A percentile compares a stretch with the other conserved stretches of the same genome.
Conservation (phyloP, 495 filamentous ascomycete genomes). For the Patellaria atrata region DNA sequence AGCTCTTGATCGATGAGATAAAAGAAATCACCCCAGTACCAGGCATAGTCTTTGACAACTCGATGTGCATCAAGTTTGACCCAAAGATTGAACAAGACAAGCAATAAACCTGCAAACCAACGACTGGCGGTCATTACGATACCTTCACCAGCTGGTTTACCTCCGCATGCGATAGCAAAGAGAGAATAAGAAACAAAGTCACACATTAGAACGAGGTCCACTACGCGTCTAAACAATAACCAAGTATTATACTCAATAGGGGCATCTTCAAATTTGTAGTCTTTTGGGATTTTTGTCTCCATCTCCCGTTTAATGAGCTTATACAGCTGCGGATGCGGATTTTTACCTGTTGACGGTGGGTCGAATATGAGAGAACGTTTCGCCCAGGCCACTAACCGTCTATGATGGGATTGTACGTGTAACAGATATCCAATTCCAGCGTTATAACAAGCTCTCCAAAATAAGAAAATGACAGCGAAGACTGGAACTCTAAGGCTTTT, state of each 20-base stretch:
- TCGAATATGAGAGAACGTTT: slow-evolving; percentile 74
- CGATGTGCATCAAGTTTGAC: slow-evolving; percentile 95
- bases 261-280: slow-evolving; percentile 86
- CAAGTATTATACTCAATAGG: slow-evolving; percentile 98
- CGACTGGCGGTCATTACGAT: slow-evolving; percentile 51
- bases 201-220: slow-evolving; percentile 94
- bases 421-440: slow-evolving; percentile 84
- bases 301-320: slow-evolving; percentile 71
- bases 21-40: slow-evolving; percentile 99
- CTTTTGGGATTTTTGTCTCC: slow-evolving; percentile 83
- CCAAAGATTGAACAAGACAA: slow-evolving; percentile 96
- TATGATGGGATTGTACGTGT: slow-evolving; percentile 77
- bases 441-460: slow-evolving; percentile 90
- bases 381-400: slow-evolving; percentile 76
- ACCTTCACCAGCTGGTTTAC: slow-evolving; percentile 56
- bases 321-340: slow-evolving; percentile 69
- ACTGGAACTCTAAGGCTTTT: slow-evolving; percentile 49
- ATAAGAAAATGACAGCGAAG: slow-evolving; percentile 69
- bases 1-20: slow-evolving; percentile 95
- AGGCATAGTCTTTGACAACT: slow-evolving; percentile 98
- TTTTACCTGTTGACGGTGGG: slow-evolving; percentile 60
- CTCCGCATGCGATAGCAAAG: slow-evolving; percentile 81
- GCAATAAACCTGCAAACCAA: slow-evolving; percentile 63
- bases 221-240: slow-evolving; percentile 87
- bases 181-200: slow-evolving; percentile 94